Conservation (phyloP, 1,284 basidiomycete genomes). For the Ganoderma sp. region DNA sequence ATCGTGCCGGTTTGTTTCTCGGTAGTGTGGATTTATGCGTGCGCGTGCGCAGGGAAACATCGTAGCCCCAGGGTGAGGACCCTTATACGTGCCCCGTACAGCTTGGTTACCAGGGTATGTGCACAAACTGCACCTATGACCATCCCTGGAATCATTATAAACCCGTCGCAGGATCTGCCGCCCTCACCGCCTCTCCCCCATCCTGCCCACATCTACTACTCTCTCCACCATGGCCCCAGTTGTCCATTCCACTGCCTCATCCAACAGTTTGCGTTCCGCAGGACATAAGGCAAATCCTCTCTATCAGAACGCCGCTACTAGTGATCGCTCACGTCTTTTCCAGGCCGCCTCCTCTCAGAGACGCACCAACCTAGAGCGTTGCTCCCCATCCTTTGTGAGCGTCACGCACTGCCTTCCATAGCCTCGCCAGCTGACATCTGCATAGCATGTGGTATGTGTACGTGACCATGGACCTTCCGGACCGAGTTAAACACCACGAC, state of each 20-base stretch:
- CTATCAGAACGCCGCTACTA: background rate
- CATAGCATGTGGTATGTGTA: background rate
- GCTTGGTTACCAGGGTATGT: background rate
- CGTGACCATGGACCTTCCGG: background rate
- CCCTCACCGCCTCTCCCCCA: background rate
- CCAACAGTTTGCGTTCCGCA: background rate
- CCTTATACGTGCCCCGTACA: background rate
- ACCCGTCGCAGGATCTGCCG: background rate
- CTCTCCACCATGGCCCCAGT: background rate
- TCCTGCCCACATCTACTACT: background rate
- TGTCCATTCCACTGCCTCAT: background rate
- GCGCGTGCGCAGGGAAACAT: background rate
- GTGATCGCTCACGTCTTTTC: background rate
- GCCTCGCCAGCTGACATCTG: background rate
- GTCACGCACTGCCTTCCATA: background rate
- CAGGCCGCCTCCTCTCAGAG: background rate
- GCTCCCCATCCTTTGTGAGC: background rate
- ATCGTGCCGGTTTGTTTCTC: background rate
- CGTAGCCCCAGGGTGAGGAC: no score
- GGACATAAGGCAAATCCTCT: conserved; percentile 1
- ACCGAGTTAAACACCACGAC: background rate
- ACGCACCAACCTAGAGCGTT: background rate
- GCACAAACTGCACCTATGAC: background rate
- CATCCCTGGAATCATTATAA: conserved; percentile 1
- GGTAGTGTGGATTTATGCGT: background rate